Evolutionary conservation across 495 filamentous ascomycete species (phyloP).

Genomic region (Articulospora tetracladia): DNA sequence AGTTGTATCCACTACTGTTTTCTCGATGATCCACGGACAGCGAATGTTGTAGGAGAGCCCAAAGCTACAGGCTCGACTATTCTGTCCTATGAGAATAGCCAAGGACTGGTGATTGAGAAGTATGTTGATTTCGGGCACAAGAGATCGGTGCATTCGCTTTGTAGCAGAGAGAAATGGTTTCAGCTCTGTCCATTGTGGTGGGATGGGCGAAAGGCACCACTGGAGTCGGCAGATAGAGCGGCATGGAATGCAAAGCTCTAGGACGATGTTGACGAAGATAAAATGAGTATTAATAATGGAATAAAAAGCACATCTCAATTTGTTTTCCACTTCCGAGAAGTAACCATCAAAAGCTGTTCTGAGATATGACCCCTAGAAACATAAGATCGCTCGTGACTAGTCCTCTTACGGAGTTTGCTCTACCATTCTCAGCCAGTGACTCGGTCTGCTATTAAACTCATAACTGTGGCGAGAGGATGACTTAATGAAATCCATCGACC

Average conservation of each 20-base stretch:
- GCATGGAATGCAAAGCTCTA: background rate
- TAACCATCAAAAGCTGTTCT: too few relatives aligned
- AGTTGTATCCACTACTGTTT: slow-evolving; percentile 67
- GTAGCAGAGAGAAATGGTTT: slow-evolving; percentile 64
- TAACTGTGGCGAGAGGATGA: too few relatives aligned
- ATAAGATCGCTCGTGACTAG: too few relatives aligned
- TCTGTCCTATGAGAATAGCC: slow-evolving; percentile 61
- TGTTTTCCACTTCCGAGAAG: too few relatives aligned
- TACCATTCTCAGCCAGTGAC: too few relatives aligned
- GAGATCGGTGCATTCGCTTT: slow-evolving; percentile 56
- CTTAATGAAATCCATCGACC: too few relatives aligned
- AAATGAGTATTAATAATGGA: too few relatives aligned
- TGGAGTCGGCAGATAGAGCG: background rate
- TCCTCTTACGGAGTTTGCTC: too few relatives aligned
- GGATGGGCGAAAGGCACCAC: background rate
- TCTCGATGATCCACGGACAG: slow-evolving; percentile 64
- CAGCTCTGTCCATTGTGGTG: slow-evolving; percentile 17
- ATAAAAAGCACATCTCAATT: too few relatives aligned
- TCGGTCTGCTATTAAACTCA: too few relatives aligned
- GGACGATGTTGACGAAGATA: too few relatives aligned
- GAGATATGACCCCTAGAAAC: too few relatives aligned
- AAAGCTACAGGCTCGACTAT: slow-evolving; percentile 55
- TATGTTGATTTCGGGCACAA: slow-evolving; percentile 65
- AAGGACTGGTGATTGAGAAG: slow-evolving; percentile 61
- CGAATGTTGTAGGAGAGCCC: slow-evolving; percentile 61